Base-by-base conservation (phyloP, 768 basidiomycete species). In the Trametes cingulata region DNA sequence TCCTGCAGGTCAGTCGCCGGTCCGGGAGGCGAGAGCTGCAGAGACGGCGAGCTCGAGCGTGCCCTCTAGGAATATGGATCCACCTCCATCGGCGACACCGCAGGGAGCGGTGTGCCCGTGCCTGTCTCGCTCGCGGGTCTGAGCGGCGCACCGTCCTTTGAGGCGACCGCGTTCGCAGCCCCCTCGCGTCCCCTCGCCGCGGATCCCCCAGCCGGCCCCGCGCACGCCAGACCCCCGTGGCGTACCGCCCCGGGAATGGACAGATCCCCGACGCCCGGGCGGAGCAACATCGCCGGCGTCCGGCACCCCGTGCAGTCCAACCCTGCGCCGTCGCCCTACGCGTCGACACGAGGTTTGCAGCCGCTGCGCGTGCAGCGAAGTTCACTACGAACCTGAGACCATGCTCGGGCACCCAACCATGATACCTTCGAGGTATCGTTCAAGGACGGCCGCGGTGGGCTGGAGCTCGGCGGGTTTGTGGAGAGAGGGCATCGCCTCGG, bases 361-460 rank as follows among this genome's bases (percentile, higher is more conserved):
- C 92, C 17, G 90, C 84, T 10, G 85, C 87, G 52, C 84, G 85
- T 45, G 86, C 86, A 0, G 85, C 84, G 8, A 75, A 85, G 78
- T 74, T 80, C 61, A 58, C 75, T 35, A 17, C 70, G 8, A 54
- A 61, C 33, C 39, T 65, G 55, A 54, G 56, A 7, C 58, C n/a
- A n/a, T n/a, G n/a, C n/a, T n/a, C n/a, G n/a, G n/a, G n/a, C n/a
- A n/a, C n/a, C n/a, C n/a, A n/a, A n/a, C n/a, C n/a, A n/a, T n/a
- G n/a, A n/a, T n/a, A n/a, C n/a, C n/a, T n/a, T n/a, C n/a, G n/a
- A n/a, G n/a, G 68, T 85, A 81, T 50, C 83, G 78, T 22, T 77
- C 79, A 50, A 91, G 73, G 61, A 81, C 65, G 40, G 68, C 68
- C n/a, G 83, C 80, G 12, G 83, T 82, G 36, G 81, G 72, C 37